phyloP scores from a whole-genome alignment of 345 rosid genomes.

The Atalantia buxifolia region DNA sequence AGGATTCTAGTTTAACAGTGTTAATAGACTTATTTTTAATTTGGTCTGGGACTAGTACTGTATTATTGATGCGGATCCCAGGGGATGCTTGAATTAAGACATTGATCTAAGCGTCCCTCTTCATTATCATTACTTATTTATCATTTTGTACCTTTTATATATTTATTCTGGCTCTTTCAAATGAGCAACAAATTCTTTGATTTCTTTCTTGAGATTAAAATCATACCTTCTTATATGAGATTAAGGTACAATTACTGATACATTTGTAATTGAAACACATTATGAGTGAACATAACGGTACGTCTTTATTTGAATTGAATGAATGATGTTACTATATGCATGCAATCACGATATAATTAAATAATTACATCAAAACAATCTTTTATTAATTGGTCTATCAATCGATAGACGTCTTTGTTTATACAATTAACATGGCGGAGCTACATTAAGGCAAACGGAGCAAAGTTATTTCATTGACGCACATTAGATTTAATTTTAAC shows the following conservation, averaged over 20 bases:
- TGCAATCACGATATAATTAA: no score
- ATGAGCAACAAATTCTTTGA: constrained; percentile 6
- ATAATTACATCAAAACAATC: no score
- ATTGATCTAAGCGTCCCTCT: not conserved
- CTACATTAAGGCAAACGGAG: no score
- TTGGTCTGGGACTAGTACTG: not conserved
- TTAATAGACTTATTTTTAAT: not conserved
- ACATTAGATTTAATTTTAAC: no score
- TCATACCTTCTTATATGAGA: not conserved
- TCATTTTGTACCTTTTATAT: not conserved
- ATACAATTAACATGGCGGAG: no score
- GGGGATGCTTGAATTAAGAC: constrained; percentile 1
- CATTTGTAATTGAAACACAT: no score
- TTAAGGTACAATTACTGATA: not conserved
- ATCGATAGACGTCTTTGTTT: no score
- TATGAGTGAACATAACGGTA: no score
- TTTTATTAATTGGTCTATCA: no score
- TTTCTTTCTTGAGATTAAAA: not conserved
- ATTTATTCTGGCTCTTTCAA: not conserved
- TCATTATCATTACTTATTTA: not conserved
- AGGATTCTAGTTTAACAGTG: constrained; percentile 6
- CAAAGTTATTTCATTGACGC: no score
- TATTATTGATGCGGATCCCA: not conserved
- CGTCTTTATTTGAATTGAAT: no score
- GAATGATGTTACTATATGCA: no score